These are phyloP conservation scores for Leccinum incarnatum DNA, from an alignment of 768 basidiomycete genomes.

Conservation along the genomic window DNA sequence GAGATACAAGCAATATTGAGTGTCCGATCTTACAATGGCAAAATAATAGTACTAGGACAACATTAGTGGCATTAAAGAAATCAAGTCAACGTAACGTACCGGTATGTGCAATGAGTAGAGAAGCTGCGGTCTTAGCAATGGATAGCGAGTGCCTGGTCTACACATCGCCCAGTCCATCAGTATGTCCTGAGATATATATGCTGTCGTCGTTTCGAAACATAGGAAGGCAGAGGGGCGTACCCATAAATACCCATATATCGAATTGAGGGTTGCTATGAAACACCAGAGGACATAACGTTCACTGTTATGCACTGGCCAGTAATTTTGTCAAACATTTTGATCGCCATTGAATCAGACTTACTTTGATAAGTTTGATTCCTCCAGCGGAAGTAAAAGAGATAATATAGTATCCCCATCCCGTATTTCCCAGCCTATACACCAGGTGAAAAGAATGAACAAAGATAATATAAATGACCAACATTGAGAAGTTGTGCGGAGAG, in stretches of 20 bases:
- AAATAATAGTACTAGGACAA: slow-evolving; percentile 67
- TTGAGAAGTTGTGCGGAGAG: slow-evolving; percentile 82
- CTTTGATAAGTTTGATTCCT: slow-evolving; percentile 48
- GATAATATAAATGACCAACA: slow-evolving; percentile 41
- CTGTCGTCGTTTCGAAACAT: neutral
- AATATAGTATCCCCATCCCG: slow-evolving; percentile 58
- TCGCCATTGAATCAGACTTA: slow-evolving; percentile 13
- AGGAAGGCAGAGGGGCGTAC: slow-evolving; percentile 39
- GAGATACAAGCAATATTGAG: neutral
- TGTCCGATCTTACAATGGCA: slow-evolving; percentile 54
- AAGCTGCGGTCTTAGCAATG: slow-evolving; percentile 72
- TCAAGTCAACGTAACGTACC: slow-evolving; percentile 36
- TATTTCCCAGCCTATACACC: slow-evolving; percentile 79
- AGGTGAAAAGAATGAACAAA: neutral
- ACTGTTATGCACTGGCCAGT: slow-evolving; percentile 33
- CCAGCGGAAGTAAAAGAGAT: slow-evolving; percentile 77
- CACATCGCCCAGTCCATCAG: slow-evolving; percentile 92
- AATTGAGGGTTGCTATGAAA: slow-evolving; percentile 57
- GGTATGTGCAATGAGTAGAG: slow-evolving; percentile 63
- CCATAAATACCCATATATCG: slow-evolving; percentile 77
- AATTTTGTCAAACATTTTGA: neutral
- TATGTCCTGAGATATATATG: slow-evolving; percentile 56
- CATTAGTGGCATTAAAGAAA: neutral
- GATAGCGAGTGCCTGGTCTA: slow-evolving; percentile 50
- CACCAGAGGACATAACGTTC: slow-evolving; percentile 66